Evolutionary conservation across 495 filamentous ascomycete genomes (phyloP).

Genomic region (Articulospora tetracladia): DNA sequence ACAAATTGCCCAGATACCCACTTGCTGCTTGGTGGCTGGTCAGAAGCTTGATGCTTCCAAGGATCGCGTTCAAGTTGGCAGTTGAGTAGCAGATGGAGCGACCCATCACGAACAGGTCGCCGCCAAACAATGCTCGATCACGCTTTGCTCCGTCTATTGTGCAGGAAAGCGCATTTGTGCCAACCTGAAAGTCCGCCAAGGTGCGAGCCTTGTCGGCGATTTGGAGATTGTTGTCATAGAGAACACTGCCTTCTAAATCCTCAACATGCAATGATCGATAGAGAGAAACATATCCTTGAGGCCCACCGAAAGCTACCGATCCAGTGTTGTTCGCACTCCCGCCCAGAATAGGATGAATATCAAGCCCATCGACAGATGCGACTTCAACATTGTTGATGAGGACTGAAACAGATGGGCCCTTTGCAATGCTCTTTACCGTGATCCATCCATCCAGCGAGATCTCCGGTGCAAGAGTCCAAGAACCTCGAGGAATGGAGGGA

Average conservation of each 20-base stretch:
- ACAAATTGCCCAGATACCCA: conserved; percentile 17
- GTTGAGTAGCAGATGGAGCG: conserved; percentile 18
- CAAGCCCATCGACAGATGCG: neutral
- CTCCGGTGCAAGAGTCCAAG: conserved; percentile 4
- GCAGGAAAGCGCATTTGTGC: conserved; percentile 15
- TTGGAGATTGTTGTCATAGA: conserved; percentile 11
- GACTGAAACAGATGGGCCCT: neutral
- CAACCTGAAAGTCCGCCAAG: conserved; percentile 17
- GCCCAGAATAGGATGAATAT: conserved; percentile 13
- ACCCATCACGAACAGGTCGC: conserved; percentile 19
- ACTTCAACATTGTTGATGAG: conserved; percentile 5
- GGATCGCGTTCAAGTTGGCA: conserved; percentile 11
- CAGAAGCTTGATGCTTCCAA: conserved; percentile 16
- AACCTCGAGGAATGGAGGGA: conserved; percentile 7
- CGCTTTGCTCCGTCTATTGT: conserved; percentile 20
- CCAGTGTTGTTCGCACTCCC: conserved; percentile 16
- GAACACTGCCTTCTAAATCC: neutral
- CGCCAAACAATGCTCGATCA: conserved; percentile 15
- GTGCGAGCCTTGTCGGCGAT: conserved; percentile 7
- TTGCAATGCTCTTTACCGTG: neutral
- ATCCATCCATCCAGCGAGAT: conserved; percentile 5
- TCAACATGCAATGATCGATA: conserved; percentile 9
- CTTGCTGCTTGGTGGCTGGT: conserved; percentile 13
- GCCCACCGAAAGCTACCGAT: conserved; percentile 18
- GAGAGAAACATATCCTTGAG: neutral